Conservation (phyloP, 1,284 basidiomycete genomes). For the Porogramme epimiltina region DNA sequence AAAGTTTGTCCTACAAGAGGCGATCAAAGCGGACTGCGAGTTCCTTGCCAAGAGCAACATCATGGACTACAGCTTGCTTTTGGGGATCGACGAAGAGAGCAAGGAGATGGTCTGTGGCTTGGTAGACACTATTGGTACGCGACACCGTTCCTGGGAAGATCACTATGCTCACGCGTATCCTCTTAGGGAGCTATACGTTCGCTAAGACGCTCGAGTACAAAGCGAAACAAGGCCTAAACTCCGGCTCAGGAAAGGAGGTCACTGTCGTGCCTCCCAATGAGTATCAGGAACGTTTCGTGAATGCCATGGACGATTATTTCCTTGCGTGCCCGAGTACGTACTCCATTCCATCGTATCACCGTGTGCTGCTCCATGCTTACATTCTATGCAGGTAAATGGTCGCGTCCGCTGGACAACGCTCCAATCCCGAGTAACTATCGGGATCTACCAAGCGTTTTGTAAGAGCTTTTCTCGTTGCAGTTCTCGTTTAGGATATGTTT, state of each 20-base stretch:
- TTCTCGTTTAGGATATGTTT: not conserved
- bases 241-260: constrained; percentile 59
- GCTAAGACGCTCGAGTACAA: constrained; percentile 80
- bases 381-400: constrained; percentile 38
- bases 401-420: constrained; percentile 34
- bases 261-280: constrained; percentile 73
- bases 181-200: constrained; percentile 75
- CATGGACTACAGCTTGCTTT: constrained; percentile 79
- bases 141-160: not conserved
- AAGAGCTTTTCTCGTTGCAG: not conserved
- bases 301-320: constrained; percentile 69
- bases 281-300: constrained; percentile 71
- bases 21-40: constrained; percentile 67
- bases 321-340: constrained; percentile 63
- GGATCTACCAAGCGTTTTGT: constrained; percentile 36
- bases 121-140: constrained; percentile 75
- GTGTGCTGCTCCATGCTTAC: not conserved
- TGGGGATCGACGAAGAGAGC: constrained; percentile 65
- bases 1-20: constrained; percentile 67
- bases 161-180: not conserved
- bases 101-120: constrained; percentile 74
- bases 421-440: constrained; percentile 27
- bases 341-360: not conserved
- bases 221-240: constrained; percentile 68
- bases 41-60: constrained; percentile 76